These are phyloP conservation scores for Taphrina communis DNA, from an alignment of 1,139 yeast species.

Conservation along the genomic window DNA sequence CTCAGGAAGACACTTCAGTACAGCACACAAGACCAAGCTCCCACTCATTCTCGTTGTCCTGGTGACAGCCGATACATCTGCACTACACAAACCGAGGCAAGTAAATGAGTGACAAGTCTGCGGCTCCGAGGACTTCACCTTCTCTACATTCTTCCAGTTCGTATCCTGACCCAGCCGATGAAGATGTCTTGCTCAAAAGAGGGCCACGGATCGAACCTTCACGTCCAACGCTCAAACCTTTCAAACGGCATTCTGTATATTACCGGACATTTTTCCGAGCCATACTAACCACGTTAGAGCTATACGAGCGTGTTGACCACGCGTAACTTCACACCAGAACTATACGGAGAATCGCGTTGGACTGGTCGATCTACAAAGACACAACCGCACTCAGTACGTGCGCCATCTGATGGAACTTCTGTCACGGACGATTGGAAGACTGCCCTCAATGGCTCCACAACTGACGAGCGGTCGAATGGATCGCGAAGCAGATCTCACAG, in stretches of 20 bases:
- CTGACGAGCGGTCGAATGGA: not conserved
- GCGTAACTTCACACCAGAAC: conserved; percentile 14
- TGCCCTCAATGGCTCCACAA: conserved; percentile 1
- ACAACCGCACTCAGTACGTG: not conserved
- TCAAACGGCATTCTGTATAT: not conserved
- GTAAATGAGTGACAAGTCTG: conserved; percentile 11
- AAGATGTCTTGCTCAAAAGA: conserved; percentile 10
- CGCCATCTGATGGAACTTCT: conserved; percentile 16
- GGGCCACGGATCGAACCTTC: not conserved
- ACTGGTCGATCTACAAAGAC: not conserved
- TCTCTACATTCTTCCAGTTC: conserved; percentile 13
- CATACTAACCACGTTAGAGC: conserved; percentile 7
- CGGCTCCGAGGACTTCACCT: conserved; percentile 1
- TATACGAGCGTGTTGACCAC: conserved; percentile 9
- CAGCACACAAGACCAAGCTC: no score
- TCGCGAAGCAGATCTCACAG: conserved; percentile 14
- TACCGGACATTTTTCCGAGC: not conserved
- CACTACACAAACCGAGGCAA: no score
- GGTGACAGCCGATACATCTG: no score
- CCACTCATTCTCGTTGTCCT: no score
- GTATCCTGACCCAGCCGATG: conserved; percentile 32
- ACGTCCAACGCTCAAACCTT: not conserved
- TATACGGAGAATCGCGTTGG: conserved; percentile 7
- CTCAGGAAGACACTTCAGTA: no score
- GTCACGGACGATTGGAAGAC: conserved; percentile 20